Evolutionary conservation across 148 eudicot genomes (phyloP), one percentile per base, ranked within the genome.

Genomic region (Silene conica): DNA sequence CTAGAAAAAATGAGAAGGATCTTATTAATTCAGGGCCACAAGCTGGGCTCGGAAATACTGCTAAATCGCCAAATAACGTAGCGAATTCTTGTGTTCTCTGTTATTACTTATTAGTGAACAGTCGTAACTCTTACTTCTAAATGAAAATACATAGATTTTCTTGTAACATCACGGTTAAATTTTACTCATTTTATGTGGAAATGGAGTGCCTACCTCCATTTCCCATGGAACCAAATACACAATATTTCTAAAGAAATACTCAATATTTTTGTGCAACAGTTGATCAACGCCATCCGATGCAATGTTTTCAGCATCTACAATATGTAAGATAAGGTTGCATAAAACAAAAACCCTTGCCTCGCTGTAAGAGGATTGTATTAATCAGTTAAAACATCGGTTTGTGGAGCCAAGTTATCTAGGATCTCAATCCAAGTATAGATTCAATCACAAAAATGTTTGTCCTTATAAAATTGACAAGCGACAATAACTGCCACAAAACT

Each of bases 1-100:
- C 98, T 95, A 31, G 83, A 28, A 78, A 54, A 28, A 50, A 58
- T 48, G 8, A 23, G 55, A 72, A 54, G 43, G 45, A 59, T 63
- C 43, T 38, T 46, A 70, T 69, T 71, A 38, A 38, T 34, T 14
- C 25, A 57, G 46, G 21, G 59, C 38, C 63, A 16, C 19, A 31
- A 10, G 21, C 18, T 18, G 45, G 18, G 34, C 21, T 31, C 11
- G 8, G 20, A 46, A 52, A 66, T 63, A 62, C 20, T 15, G 23
- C n/a, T 26, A 28, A 34, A 61, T 63, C 59, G 23, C 54, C 64
- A 61, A 52, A 48, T 19, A 19, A 52, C 28, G 34, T 7, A 64
- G 34, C 48, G 22, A 22, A 11, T 12, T 12, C 41, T 67, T 43
- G 16, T 45, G 72, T 60, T 60, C 73, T 7, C 14, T 59, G 65